Evolutionary conservation across 768 basidiomycete genomes (phyloP).

Genomic region (Agrocybe chaxingu): DNA sequence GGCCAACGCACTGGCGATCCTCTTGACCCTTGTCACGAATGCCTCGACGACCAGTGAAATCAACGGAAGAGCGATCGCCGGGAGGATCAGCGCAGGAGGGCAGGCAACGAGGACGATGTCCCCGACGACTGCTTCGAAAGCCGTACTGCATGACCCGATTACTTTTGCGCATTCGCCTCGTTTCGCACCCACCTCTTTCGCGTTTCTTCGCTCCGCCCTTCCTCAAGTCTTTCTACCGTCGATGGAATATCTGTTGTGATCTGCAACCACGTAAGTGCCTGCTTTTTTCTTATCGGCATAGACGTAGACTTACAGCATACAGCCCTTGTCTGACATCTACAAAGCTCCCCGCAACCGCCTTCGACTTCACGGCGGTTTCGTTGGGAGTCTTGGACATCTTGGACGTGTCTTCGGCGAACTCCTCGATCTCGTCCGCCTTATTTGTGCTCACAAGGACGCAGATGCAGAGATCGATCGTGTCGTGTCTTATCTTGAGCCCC

Average conservation of each 20-base stretch:
- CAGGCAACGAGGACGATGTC: constrained; percentile 1
- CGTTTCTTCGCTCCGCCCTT: neutral
- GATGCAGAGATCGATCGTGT: constrained; percentile 3
- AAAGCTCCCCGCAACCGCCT: neutral
- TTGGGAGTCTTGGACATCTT: neutral
- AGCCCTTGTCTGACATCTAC: neutral
- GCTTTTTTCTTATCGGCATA: too few species aligned
- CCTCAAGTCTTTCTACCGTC: constrained; percentile 2
- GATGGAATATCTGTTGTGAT: constrained; percentile 1
- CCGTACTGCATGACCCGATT: neutral
- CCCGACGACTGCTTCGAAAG: constrained; percentile 1
- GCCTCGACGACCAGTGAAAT: constrained; percentile 1
- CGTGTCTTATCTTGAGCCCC: constrained; percentile 2
- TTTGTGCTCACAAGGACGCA: neutral
- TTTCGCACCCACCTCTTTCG: constrained; percentile 2
- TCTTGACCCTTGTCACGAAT: neutral
- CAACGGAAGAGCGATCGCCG: constrained; percentile 6
- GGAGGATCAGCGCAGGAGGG: constrained; percentile 4
- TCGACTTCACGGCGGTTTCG: neutral
- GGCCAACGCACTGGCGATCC: neutral
- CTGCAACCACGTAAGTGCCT: neutral
- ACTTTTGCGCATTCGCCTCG: neutral
- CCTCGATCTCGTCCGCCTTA: neutral
- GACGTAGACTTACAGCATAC: neutral
- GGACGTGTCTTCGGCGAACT: neutral